A percentile compares a stretch with the other conserved stretches of the same genome.
Conservation (phyloP, 2,329 filamentous ascomycete species). For the Aureobasidium sp. region DNA sequence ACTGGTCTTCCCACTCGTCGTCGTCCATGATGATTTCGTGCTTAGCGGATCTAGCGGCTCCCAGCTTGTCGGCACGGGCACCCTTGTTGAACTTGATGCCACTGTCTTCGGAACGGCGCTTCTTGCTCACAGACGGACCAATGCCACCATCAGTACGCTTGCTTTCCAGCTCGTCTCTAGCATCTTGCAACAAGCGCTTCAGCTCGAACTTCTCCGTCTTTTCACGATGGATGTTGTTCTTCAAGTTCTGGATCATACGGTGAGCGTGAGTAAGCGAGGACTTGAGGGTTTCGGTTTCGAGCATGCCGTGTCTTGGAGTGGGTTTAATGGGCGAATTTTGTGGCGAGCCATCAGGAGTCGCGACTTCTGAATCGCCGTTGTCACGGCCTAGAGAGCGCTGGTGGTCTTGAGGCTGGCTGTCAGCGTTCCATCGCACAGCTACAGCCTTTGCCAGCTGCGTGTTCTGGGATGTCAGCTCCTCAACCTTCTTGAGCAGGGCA, state of each 20-base stretch:
- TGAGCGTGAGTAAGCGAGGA: conserved; percentile 91
- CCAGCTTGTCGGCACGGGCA: conserved; percentile 61
- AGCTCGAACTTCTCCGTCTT: conserved; percentile 98
- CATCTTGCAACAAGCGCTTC: conserved; percentile 88
- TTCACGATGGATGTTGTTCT: conserved; percentile 90
- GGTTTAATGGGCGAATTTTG: conserved; percentile 84
- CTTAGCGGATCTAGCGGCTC: conserved; percentile 60
- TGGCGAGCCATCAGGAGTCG: conserved; percentile 81
- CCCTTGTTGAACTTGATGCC: conserved; percentile 68
- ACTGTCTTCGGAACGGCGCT: conserved; percentile 49
- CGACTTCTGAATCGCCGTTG: conserved; percentile 41
- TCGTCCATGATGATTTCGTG: conserved; percentile 77
- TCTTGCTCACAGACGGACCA: conserved; percentile 40
- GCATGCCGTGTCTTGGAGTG: conserved; percentile 78
- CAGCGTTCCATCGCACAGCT: conserved; percentile 52
- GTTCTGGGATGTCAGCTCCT: conserved; percentile 82
- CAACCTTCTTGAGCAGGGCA: conserved; percentile 73
- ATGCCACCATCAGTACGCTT: conserved; percentile 46
- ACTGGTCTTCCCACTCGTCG: conserved; percentile 82
- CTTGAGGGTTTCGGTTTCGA: conserved; percentile 94
- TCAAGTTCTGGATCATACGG: conserved; percentile 90
- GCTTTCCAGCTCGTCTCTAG: conserved; percentile 78
- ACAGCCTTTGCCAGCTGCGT: conserved; percentile 82
- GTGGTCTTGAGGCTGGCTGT: conserved; percentile 19
- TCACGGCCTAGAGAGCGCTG: conserved; percentile 54